Conservation (phyloP, 108 stramenopile species). For the Asterionellopsis glacialis region DNA sequence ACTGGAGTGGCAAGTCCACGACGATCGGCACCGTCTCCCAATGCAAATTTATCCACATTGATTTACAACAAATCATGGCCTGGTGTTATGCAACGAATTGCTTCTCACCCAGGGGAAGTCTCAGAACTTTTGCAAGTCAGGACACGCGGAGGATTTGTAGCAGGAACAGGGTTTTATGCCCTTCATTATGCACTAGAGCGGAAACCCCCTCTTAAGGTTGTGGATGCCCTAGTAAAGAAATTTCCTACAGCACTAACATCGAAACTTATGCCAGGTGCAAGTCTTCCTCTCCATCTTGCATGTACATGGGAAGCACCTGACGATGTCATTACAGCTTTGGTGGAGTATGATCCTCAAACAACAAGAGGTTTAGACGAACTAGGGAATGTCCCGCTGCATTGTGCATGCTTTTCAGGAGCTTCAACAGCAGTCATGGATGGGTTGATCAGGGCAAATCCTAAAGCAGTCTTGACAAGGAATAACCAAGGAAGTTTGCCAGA, state of each 20-base stretch:
- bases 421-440: slow-evolving; percentile 39
- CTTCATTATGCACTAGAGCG: slow-evolving; percentile 79
- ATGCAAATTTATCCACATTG: slow-evolving; percentile 44
- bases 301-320: slow-evolving; percentile 75
- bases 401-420: slow-evolving; percentile 77
- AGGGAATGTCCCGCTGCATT: slow-evolving; percentile 79
- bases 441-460: slow-evolving; percentile 57
- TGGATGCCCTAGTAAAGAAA: slow-evolving; percentile 52
- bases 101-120: slow-evolving; percentile 54
- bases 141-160: slow-evolving; percentile 72
- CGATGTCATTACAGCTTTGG: slow-evolving; percentile 40
- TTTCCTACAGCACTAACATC: slow-evolving; percentile 46
- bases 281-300: slow-evolving; percentile 73
- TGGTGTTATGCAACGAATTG: slow-evolving; percentile 47
- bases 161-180: slow-evolving; percentile 62
- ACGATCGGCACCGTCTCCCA: too few relatives aligned
- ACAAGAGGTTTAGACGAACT: slow-evolving; percentile 59
- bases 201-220: slow-evolving; percentile 55
- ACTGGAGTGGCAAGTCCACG: too few relatives aligned
- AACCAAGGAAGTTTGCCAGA: slow-evolving; percentile 66
- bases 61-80: slow-evolving; percentile 65
- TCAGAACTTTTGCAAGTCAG: slow-evolving; percentile 44
- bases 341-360: slow-evolving; percentile 46
- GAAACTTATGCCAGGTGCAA: slow-evolving; percentile 70
- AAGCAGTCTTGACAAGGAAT: slow-evolving; percentile 63